These are phyloP conservation scores for Peronospora destructor DNA, from an alignment of 352 stramenopile genomes.

Conservation along the genomic window DNA sequence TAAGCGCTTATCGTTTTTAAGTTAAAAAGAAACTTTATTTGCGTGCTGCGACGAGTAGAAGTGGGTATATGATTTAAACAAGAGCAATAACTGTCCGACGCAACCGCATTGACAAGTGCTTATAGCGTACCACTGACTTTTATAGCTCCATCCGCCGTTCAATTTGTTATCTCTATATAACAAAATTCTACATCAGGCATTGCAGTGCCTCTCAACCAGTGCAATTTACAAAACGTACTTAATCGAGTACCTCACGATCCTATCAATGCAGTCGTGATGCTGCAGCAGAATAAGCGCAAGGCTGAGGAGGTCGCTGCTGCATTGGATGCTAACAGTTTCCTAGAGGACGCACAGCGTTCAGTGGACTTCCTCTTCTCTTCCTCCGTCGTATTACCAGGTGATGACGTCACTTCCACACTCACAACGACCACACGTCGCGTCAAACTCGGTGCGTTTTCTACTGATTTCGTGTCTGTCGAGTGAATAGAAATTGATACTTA, in stretches of 20 bases:
- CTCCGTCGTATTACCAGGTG: constrained; percentile 60
- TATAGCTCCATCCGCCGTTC: too few species aligned
- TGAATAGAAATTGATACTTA: too few species aligned
- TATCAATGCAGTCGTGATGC: constrained; percentile 26
- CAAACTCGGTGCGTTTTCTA: constrained; percentile 44
- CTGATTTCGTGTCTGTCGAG: too few species aligned
- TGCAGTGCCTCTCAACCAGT: constrained; percentile 14
- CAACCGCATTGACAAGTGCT: not conserved
- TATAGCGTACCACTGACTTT: not conserved
- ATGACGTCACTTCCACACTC: constrained; percentile 72
- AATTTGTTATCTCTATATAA: not conserved
- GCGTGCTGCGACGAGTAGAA: constrained; percentile 5
- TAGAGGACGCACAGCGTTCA: constrained; percentile 64
- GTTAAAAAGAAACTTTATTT: constrained; percentile 28
- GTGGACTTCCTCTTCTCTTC: constrained; percentile 78
- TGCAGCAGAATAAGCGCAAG: constrained; percentile 45
- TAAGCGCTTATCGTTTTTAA: constrained; percentile 30
- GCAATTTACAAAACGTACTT: constrained; percentile 24
- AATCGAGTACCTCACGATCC: constrained; percentile 11
- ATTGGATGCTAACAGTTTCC: constrained; percentile 46
- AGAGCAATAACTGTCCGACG: not conserved
- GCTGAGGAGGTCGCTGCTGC: constrained; percentile 28
- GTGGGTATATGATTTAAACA: constrained; percentile 3
- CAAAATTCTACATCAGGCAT: not conserved
- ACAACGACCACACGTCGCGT: constrained; percentile 65